These are phyloP conservation scores for Lactarius evosmus DNA, from an alignment of 768 basidiomycete species.

Conservation along the genomic window DNA sequence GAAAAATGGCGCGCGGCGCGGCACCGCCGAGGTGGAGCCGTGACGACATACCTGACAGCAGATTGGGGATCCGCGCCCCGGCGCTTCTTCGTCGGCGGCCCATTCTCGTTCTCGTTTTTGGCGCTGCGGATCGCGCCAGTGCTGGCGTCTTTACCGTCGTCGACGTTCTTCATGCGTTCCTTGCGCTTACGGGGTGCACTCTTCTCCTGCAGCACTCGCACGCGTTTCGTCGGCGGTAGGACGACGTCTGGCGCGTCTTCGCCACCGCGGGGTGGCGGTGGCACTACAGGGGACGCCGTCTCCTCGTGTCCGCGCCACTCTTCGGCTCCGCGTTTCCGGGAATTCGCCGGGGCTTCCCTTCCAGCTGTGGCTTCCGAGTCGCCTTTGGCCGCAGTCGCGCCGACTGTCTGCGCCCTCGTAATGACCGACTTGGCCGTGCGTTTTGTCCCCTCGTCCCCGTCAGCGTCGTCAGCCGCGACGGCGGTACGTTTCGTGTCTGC, in stretches of 20 bases:
- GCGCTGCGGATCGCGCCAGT: background rate
- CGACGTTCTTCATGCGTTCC: background rate
- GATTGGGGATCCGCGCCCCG: background rate
- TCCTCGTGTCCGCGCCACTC: background rate
- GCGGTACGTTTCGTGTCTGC: background rate
- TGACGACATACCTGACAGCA: background rate
- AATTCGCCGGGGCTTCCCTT: background rate
- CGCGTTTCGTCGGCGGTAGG: background rate
- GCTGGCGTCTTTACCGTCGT: background rate
- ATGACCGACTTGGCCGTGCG: background rate
- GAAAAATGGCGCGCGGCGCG: background rate
- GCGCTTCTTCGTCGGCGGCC: slow-evolving; percentile 8
- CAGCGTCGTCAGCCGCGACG: background rate
- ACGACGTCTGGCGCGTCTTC: background rate
- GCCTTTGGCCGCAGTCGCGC: background rate
- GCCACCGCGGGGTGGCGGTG: background rate
- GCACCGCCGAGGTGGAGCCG: background rate
- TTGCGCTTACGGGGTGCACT: slow-evolving; percentile 9
- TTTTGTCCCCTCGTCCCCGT: background rate
- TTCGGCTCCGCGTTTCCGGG: background rate
- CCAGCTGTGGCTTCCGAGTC: background rate
- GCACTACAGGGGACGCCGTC: background rate
- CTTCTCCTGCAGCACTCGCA: background rate
- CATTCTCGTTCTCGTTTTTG: background rate
- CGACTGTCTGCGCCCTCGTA: background rate